Percentiles rank a stretch among this genome's conserved stretches.
phyloP scores from a whole-genome alignment of 441 rosid species.

The Erodium texanum region DNA sequence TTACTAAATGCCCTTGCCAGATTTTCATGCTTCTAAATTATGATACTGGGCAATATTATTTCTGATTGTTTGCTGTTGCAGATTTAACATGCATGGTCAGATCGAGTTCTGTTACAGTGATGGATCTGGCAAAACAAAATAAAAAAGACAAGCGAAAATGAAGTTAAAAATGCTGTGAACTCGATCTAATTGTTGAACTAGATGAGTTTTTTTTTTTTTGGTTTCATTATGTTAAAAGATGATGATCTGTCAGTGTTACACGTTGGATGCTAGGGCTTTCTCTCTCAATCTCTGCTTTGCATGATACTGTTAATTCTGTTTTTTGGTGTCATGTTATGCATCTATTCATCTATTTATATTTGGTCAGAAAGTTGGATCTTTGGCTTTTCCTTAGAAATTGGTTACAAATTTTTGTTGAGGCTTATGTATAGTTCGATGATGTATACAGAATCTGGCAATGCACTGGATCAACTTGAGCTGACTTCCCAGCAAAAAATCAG shows the following conservation, averaged over 20 bases:
- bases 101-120: not conserved
- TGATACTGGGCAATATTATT: not conserved
- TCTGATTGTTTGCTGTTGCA: not conserved
- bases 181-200: not conserved
- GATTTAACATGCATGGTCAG: not conserved
- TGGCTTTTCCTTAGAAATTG: not conserved
- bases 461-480: slow-evolving; percentile 41
- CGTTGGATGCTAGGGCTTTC: too few relatives aligned
- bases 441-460: slow-evolving; percentile 37
- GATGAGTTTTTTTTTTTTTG: not conserved
- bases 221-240: too few relatives aligned
- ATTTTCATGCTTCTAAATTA: not conserved
- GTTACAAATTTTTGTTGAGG: not conserved
- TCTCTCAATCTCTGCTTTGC: too few relatives aligned
- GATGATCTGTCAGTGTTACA: not conserved
- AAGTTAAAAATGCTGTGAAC: not conserved
- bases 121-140: not conserved
- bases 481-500: slow-evolving; percentile 38
- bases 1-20: not conserved
- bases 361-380: not conserved
- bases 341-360: not conserved
- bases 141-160: not conserved
- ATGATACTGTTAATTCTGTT: not conserved
- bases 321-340: too few relatives aligned
- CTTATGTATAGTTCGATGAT: slow-evolving; percentile 11